Evolutionary conservation across 2,329 filamentous ascomycete species (phyloP).

Genomic region (Aspergillus pseudoterreus): DNA sequence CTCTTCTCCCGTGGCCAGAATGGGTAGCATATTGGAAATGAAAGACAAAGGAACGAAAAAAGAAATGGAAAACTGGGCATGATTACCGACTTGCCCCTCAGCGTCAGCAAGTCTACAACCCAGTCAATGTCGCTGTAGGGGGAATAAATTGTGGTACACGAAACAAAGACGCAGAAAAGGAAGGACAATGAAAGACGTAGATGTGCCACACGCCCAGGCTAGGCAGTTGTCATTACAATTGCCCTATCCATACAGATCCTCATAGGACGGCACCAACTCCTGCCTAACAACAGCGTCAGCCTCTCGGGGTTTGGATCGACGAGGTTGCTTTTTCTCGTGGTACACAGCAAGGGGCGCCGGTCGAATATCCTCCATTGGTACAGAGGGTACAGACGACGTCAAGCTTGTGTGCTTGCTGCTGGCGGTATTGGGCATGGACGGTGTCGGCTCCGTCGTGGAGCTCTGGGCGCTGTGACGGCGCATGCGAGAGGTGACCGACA

Average conservation of each 20-base stretch:
- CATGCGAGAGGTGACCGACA: conserved; percentile 37
- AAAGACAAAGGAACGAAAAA: conserved; percentile 2
- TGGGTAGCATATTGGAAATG: not conserved
- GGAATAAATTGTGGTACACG: not conserved
- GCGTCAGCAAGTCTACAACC: no score
- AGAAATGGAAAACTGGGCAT: not conserved
- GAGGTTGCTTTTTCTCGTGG: conserved; percentile 19
- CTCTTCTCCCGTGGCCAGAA: conserved; percentile 1
- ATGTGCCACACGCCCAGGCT: not conserved
- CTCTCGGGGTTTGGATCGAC: conserved; percentile 14
- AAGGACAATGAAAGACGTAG: conserved; percentile 2
- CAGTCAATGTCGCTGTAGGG: no score
- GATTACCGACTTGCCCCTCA: not conserved
- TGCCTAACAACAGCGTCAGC: conserved; percentile 18
- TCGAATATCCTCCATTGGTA: conserved; percentile 25
- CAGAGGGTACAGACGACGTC: conserved; percentile 26
- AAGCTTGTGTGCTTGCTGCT: conserved; percentile 33
- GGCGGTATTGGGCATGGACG: conserved; percentile 23
- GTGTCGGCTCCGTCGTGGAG: conserved; percentile 22
- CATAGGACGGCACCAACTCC: conserved; percentile 36
- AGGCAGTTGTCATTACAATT: not conserved
- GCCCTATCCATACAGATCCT: conserved; percentile 36
- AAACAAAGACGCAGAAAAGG: not conserved
- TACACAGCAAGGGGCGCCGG: conserved; percentile 14
- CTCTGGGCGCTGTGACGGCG: conserved; percentile 32